Base-by-base conservation (phyloP, 2,329 filamentous ascomycete genomes). In the Pyricularia pennisetigena region DNA sequence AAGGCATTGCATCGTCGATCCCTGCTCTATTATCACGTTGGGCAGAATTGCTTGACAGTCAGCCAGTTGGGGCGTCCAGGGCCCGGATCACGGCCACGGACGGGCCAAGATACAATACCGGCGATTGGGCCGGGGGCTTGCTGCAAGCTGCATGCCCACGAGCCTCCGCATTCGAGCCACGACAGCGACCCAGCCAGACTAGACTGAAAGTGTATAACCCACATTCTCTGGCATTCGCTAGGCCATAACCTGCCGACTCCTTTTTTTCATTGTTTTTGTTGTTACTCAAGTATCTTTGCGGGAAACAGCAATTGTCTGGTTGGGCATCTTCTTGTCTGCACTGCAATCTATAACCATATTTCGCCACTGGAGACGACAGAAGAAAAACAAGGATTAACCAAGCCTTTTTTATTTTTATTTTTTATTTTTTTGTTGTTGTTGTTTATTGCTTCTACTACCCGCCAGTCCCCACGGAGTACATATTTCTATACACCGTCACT, bases 121-220 rank as follows among this genome's bases (percentile, higher is more conserved):
- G 70, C 70, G 70, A 75, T 76, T 76, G 74, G 74, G 74, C 73
- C 57, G 57, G 57, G 41, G 57, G 24, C 24, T 24, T 72, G 72
- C 74, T 75, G 74, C 74, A 75, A 68, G 72, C 74, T 74, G 73
- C 72, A 75, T 72, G 41, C 26, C 35, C 32, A 70, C 67, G 67
- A 69, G 74, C 74, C 24, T 61, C 74, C 74, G 77, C 77, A 79
- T 78, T 79, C 77, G 77, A 79, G 77, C 77, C 77, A 79, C 77
- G 77, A 79, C 77, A 79, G 72, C 73, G 70, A 24, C 57, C 57
- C 57, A 61, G 24, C 3, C 57, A 61, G 57, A 61, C 57, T 61
- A 61, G 57, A 26, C 57, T 26, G 24, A n/a, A 61, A 23, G 57
- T 61, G 57, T 61, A 61, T n/a, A 61, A 61, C 57, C 57, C 57